These are phyloP conservation scores for Gamsiella multidivaricata DNA, from an alignment of 192 early-diverging fungal species.

Conservation along the genomic window DNA sequence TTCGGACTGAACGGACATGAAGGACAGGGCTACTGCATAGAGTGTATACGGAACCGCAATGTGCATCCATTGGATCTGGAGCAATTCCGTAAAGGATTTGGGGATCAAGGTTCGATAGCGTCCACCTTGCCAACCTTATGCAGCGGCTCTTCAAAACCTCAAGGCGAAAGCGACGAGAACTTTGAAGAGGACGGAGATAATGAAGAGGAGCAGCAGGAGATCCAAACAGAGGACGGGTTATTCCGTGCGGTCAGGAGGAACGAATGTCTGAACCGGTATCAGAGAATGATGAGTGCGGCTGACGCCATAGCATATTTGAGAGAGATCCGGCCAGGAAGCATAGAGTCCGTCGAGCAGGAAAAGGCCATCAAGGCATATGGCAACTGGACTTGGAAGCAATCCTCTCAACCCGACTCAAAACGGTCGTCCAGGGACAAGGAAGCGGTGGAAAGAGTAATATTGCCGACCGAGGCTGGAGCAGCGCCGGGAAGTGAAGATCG, in stretches of 20 bases:
- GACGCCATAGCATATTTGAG: conserved; percentile 41
- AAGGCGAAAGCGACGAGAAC: conserved; percentile 1
- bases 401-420: conserved; percentile 14
- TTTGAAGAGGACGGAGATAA: conserved; percentile 17
- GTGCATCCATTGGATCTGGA: conserved; percentile 38
- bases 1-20: conserved; percentile 43
- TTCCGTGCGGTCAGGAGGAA: conserved; percentile 12
- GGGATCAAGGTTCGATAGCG: conserved; percentile 10
- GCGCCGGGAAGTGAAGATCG: not conserved
- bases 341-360: conserved; percentile 46
- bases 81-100: conserved; percentile 32
- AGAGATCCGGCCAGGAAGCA: conserved; percentile 42
- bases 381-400: conserved; percentile 41
- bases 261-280: conserved; percentile 39
- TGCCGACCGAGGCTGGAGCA: not conserved
- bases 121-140: conserved; percentile 23
- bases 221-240: not conserved
- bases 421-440: conserved; percentile 3
- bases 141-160: conserved; percentile 6
- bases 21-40: conserved; percentile 30
- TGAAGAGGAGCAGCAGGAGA: not conserved
- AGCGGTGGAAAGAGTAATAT: too few species aligned
- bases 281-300: conserved; percentile 36
- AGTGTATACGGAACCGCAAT: conserved; percentile 22
- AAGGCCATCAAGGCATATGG: conserved; percentile 44